Conservation (phyloP, 305 asterid genomes). For the Vinca major region DNA sequence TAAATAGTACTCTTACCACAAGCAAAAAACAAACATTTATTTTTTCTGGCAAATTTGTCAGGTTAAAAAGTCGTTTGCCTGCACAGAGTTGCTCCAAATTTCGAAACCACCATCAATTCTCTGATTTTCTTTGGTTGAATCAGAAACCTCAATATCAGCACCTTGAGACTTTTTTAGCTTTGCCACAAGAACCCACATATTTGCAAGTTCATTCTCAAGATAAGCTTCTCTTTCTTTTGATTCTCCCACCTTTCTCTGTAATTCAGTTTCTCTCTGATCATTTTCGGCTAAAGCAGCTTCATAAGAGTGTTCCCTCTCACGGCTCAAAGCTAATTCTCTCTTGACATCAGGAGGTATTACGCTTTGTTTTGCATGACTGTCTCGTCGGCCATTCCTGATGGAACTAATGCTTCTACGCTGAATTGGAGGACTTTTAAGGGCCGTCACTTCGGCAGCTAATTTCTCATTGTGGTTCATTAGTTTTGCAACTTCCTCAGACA, state of each 20-base stretch:
- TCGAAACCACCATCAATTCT: constrained; percentile 30
- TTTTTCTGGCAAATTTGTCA: not conserved
- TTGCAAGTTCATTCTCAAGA: constrained; percentile 95
- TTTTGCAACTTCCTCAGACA: constrained; percentile 94
- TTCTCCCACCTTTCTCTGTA: constrained; percentile 74
- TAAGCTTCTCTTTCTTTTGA: constrained; percentile 90
- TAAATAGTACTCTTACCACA: not conserved
- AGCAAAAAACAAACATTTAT: not conserved
- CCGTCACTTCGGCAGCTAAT: constrained; percentile 59
- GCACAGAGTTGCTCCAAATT: constrained; percentile 17
- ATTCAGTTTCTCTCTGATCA: constrained; percentile 58
- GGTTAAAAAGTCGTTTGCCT: constrained; percentile 11
- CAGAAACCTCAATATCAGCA: constrained; percentile 35
- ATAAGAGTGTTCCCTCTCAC: constrained; percentile 69
- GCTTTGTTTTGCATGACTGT: constrained; percentile 42
- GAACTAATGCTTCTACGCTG: constrained; percentile 54
- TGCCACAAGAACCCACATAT: constrained; percentile 92
- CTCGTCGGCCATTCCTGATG: constrained; percentile 58
- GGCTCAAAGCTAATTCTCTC: constrained; percentile 67
- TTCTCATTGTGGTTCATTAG: constrained; percentile 85
- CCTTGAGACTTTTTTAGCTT: constrained; percentile 71
- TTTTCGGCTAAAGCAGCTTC: constrained; percentile 74
- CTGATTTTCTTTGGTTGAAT: constrained; percentile 27
- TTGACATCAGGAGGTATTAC: constrained; percentile 45
- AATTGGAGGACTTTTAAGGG: constrained; percentile 52